Evolutionary conservation across 2,329 filamentous ascomycete genomes (phyloP).

Genomic region (Ampelomyces quisqualis): DNA sequence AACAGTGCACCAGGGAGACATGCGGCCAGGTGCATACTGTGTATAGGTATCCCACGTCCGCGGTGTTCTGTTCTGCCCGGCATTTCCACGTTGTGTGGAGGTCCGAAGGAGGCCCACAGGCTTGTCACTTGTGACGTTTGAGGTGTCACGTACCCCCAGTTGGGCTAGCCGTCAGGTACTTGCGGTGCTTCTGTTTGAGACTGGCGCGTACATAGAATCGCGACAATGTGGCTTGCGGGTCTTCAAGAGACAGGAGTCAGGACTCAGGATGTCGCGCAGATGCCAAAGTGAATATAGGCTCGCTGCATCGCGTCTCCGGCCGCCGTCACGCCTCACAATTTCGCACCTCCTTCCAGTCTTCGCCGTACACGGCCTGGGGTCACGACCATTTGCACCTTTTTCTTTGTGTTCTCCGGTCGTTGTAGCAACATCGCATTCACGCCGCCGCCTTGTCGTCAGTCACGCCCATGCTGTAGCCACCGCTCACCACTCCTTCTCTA

Average conservation of each 20-base stretch:
- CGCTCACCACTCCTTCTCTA: constrained; percentile 17
- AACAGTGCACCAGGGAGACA: constrained; percentile 17
- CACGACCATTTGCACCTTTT: constrained; percentile 17
- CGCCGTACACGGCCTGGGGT: constrained; percentile 24
- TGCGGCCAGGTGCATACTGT: constrained; percentile 20
- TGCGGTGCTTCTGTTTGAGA: constrained; percentile 37
- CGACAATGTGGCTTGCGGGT: constrained; percentile 30
- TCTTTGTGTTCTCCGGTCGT: constrained; percentile 14
- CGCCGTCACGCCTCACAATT: constrained; percentile 25
- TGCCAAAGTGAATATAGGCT: constrained; percentile 39
- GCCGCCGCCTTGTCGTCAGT: neutral
- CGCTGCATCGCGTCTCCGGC: constrained; percentile 26
- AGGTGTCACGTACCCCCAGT: constrained; percentile 30
- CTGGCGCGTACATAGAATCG: constrained; percentile 38
- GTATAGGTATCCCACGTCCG: too few relatives aligned
- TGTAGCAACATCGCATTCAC: constrained; percentile 15
- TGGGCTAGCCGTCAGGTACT: constrained; percentile 37
- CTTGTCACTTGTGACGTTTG: constrained; percentile 37
- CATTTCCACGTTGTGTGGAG: constrained; percentile 25
- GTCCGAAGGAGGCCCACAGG: constrained; percentile 32
- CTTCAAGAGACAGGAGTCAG: constrained; percentile 16
- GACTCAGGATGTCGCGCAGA: constrained; percentile 27
- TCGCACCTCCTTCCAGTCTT: constrained; percentile 13
- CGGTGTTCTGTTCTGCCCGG: constrained; percentile 16
- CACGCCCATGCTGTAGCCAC: constrained; percentile 37